These are phyloP conservation scores for Didymella lethalis DNA, from an alignment of 2,329 filamentous ascomycete genomes.

Conservation along the genomic window DNA sequence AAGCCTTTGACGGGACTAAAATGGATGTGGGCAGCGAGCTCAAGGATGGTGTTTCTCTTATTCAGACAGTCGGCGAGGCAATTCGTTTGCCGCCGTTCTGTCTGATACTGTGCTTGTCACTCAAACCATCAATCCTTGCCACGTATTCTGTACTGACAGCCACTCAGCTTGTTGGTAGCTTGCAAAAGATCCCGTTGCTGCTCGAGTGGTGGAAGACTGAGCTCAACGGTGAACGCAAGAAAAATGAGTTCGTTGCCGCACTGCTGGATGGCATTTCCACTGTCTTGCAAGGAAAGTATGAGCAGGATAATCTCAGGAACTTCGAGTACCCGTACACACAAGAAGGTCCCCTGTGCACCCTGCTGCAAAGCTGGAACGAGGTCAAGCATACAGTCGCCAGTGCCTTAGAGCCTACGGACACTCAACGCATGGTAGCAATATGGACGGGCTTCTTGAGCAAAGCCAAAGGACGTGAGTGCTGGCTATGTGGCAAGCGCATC, in stretches of 20 bases:
- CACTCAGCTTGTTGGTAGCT: slow-evolving; percentile 17
- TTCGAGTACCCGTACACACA: slow-evolving; percentile 1
- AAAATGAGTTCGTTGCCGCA: slow-evolving; percentile 12
- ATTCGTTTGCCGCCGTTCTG: slow-evolving; percentile 31
- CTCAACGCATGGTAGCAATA: slow-evolving; percentile 8
- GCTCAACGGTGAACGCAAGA: slow-evolving; percentile 17
- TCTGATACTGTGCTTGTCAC: slow-evolving; percentile 21
- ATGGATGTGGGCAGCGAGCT: slow-evolving; percentile 14
- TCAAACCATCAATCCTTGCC: slow-evolving; percentile 20
- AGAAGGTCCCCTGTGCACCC: slow-evolving; percentile 13
- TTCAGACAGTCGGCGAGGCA: slow-evolving; percentile 25
- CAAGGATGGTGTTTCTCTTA: slow-evolving; percentile 27
- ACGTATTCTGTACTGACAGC: slow-evolving; percentile 19
- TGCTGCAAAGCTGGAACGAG: slow-evolving; percentile 25
- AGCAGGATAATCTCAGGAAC: slow-evolving; percentile 1
- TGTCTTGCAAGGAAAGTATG: slow-evolving; percentile 24
- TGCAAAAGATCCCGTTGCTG: slow-evolving; percentile 22
- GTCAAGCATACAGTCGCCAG: slow-evolving; percentile 24
- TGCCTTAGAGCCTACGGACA: slow-evolving; percentile 14
- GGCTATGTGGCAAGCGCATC: slow-evolving; percentile 19
- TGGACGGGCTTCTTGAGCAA: slow-evolving; percentile 23
- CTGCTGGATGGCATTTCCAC: slow-evolving; percentile 13
- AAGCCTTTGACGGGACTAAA: not conserved
- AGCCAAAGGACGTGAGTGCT: slow-evolving; percentile 18
- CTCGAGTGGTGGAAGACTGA: slow-evolving; percentile 30